A percentile compares a stretch with the other conserved stretches of the same genome.
phyloP scores from a whole-genome alignment of 345 rosid species.

The Salix brachista region DNA sequence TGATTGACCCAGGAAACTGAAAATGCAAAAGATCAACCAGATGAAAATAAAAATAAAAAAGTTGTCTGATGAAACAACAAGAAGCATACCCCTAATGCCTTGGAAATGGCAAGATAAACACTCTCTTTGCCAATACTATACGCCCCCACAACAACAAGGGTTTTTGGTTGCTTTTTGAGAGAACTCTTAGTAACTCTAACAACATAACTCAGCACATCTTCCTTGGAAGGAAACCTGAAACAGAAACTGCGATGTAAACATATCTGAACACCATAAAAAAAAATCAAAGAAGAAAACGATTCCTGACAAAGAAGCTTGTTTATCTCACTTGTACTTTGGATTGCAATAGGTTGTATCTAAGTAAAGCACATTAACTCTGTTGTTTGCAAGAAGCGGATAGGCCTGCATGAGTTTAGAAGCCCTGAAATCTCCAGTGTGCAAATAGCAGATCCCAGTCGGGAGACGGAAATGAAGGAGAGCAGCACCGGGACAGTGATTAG shows the following conservation, averaged over 20 bases:
- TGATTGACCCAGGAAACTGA: background rate
- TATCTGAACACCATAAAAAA: background rate
- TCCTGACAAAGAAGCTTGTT: too few species aligned
- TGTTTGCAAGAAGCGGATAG: conserved; percentile 49
- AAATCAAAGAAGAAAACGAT: background rate
- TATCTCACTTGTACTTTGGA: conserved; percentile 60
- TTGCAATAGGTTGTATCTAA: conserved; percentile 82
- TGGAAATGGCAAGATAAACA: conserved; percentile 72
- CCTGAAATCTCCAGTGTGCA: conserved; percentile 89
- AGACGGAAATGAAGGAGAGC: conserved; percentile 62
- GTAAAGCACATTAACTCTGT: conserved; percentile 54
- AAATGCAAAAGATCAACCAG: background rate
- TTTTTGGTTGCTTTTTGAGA: conserved; percentile 59
- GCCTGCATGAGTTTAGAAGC: conserved; percentile 61
- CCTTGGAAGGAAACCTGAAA: conserved; percentile 72
- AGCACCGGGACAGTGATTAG: conserved; percentile 84
- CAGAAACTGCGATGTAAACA: background rate
- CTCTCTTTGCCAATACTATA: conserved; percentile 81
- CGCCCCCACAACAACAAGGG: conserved; percentile 74
- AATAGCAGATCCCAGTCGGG: conserved; percentile 47
- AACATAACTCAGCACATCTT: conserved; percentile 57
- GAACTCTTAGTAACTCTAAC: conserved; percentile 47
- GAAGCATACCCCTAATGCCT: conserved; percentile 58
- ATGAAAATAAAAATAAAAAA: background rate
- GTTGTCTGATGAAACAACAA: background rate